Evolutionary conservation across 495 filamentous ascomycete genomes (phyloP).

Genomic region (Pyronema omphalodes): DNA sequence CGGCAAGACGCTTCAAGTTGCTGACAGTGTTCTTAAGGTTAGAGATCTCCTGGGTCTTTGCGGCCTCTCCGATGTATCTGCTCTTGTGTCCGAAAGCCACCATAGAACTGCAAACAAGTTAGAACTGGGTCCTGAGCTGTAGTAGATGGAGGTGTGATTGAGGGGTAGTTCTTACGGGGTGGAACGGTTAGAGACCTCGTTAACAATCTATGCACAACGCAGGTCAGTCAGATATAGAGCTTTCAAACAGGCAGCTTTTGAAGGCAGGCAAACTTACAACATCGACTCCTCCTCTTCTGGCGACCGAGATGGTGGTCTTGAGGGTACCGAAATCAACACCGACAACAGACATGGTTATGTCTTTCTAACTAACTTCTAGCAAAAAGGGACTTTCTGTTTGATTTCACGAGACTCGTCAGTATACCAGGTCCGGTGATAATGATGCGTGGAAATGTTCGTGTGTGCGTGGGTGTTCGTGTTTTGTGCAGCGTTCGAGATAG

Average conservation of each 20-base stretch:
- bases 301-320: conserved; percentile 94
- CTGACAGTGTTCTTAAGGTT: conserved; percentile 97
- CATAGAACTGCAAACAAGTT: conserved; percentile 43
- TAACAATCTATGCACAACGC: conserved; percentile 52
- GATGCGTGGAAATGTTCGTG: not conserved
- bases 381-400: not conserved
- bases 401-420: too few species aligned
- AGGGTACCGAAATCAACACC: conserved; percentile 93
- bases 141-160: not conserved
- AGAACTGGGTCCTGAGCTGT: not conserved
- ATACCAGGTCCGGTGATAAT: too few species aligned
- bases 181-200: conserved; percentile 96
- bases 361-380: not conserved
- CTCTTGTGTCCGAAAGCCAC: conserved; percentile 88
- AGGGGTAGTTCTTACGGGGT: conserved; percentile 58
- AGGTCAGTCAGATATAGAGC: not conserved
- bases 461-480: not conserved
- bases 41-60: conserved; percentile 97
- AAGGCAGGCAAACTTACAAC: conserved; percentile 51
- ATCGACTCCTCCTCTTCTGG: conserved; percentile 94
- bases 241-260: not conserved
- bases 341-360: conserved; percentile 47
- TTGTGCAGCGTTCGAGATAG: too few species aligned
- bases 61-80: conserved; percentile 81
- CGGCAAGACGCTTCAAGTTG: conserved; percentile 79